Percentiles rank a stretch among this genome's conserved stretches.
Evolutionary conservation across 192 early-diverging fungal species (phyloP).

Genomic region (Rhizophagus clarus): DNA sequence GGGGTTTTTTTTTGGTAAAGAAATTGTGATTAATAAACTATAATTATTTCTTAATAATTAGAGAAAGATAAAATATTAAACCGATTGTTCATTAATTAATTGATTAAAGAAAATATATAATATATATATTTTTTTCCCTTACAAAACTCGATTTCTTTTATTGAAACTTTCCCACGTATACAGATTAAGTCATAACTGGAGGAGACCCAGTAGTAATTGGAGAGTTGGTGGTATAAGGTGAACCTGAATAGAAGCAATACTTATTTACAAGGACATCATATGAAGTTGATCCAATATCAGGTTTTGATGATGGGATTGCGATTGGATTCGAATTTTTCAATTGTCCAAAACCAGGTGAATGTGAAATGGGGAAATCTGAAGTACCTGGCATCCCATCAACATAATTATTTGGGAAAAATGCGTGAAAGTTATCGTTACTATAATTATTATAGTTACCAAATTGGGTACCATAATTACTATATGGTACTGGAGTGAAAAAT

Average conservation of each 20-base stretch:
- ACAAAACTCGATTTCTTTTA: too few species aligned
- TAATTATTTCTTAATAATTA: too few species aligned
- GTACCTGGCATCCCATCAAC: conserved; percentile 29
- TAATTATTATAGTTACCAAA: too few species aligned
- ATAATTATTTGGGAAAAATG: conserved; percentile 15
- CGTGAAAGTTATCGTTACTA: background rate
- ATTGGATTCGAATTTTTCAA: conserved; percentile 35
- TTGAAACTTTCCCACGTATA: too few species aligned
- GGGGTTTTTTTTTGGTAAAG: too few species aligned
- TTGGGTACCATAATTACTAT: too few species aligned
- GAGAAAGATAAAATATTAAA: too few species aligned
- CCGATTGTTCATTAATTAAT: too few species aligned
- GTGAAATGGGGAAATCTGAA: background rate
- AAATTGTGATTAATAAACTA: too few species aligned
- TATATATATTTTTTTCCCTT: too few species aligned
- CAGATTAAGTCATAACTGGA: too few species aligned
- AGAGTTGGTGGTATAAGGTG: conserved; percentile 14
- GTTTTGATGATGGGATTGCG: conserved; percentile 40
- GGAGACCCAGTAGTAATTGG: background rate
- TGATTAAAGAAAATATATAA: too few species aligned
- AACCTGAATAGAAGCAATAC: conserved; percentile 57
- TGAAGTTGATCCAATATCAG: conserved; percentile 46
- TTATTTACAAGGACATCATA: conserved; percentile 57
- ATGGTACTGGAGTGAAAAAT: background rate
- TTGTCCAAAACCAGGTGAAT: background rate